Conservation (phyloP, 805 yeast species). For the Saturnispora serradocipensis region DNA sequence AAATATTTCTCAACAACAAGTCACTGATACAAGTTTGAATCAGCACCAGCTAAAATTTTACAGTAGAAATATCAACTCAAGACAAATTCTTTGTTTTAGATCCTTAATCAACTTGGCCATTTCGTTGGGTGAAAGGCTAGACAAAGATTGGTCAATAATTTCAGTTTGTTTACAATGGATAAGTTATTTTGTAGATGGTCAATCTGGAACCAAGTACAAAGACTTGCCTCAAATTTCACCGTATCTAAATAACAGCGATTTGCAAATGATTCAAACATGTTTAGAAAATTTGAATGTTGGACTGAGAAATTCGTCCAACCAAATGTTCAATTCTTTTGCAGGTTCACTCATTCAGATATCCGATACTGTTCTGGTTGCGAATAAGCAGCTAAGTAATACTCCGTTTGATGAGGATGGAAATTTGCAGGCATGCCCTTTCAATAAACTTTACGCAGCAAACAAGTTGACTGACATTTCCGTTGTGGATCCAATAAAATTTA, state of each 20-base stretch:
- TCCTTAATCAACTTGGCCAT: slow-evolving; percentile 71
- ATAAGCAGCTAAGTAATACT: slow-evolving; percentile 9
- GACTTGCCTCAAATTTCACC: slow-evolving; percentile 38
- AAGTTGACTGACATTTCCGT: slow-evolving; percentile 44
- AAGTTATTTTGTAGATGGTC: slow-evolving; percentile 60
- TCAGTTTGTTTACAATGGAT: slow-evolving; percentile 70
- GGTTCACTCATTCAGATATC: slow-evolving; percentile 39
- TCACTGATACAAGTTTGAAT: neutral
- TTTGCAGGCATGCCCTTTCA: slow-evolving; percentile 40
- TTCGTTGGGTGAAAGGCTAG: slow-evolving; percentile 71
- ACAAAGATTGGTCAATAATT: slow-evolving; percentile 55
- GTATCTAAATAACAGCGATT: slow-evolving; percentile 36
- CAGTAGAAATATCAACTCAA: slow-evolving; percentile 43
- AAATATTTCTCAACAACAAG: slow-evolving; percentile 15
- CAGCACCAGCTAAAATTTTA: slow-evolving; percentile 17
- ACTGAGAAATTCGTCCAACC: slow-evolving; percentile 43
- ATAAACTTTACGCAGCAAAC: slow-evolving; percentile 45
- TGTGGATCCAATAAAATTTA: slow-evolving; percentile 43
- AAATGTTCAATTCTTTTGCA: slow-evolving; percentile 42
- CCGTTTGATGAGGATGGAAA: slow-evolving; percentile 17
- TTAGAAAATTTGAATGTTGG: slow-evolving; percentile 55
- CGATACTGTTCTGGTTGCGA: slow-evolving; percentile 16
- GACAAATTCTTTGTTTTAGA: slow-evolving; percentile 68
- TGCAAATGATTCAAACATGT: slow-evolving; percentile 44
- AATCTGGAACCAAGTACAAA: slow-evolving; percentile 33